Base-by-base conservation (phyloP, 352 stramenopile species). In the Globisporangium viniferum region DNA sequence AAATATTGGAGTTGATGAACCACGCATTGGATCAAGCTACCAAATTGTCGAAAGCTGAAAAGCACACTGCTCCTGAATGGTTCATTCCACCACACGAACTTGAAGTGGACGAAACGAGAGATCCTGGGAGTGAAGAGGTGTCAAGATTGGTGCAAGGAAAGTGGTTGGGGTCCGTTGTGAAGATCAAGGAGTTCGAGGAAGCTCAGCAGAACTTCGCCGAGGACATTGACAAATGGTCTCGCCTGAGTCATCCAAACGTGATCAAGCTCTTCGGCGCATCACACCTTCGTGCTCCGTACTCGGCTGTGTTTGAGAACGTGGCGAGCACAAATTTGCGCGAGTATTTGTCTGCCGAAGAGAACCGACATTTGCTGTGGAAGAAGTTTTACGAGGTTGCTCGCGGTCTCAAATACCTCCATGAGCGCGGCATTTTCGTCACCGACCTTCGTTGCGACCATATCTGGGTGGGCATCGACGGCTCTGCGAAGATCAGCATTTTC, bases 361-460 rank as follows among this genome's bases (percentile, higher is more conserved):
- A 63, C n/a, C 27, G 62, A 14, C 20, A 31, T 2, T 4, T 56
- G 39, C 8, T 63, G 2, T 61, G 48, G 54, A 15, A 63, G 8
- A 64, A 44, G 24, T 15, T 75, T 22, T 29, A 49, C 29, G 70
- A 72, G 27, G 62, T 29, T 3, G 31, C 55, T 1, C 48, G 62
- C 20, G 86, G 80, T 6, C 65, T 93, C 3, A 12, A 62, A 31
- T 89, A 85, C 57, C 58, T 71, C 6, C 12, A 49, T 10, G 36
- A 58, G 2, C 59, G 27, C 22, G 49, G 35, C 0, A 18, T 71
- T 1, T 5, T 63, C 5, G 1, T 53, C 59, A 10, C 53, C 3
- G 5, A 1, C 2, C 51, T 68, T 5, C n/a, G 36, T 0, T 69
- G 55, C 46, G 55, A 0, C 0, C 29, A 59, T 15, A 54, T 58